These are phyloP conservation scores for Parastagonospora nodorum DNA, from an alignment of 2,329 filamentous ascomycete genomes.

Conservation along the genomic window DNA sequence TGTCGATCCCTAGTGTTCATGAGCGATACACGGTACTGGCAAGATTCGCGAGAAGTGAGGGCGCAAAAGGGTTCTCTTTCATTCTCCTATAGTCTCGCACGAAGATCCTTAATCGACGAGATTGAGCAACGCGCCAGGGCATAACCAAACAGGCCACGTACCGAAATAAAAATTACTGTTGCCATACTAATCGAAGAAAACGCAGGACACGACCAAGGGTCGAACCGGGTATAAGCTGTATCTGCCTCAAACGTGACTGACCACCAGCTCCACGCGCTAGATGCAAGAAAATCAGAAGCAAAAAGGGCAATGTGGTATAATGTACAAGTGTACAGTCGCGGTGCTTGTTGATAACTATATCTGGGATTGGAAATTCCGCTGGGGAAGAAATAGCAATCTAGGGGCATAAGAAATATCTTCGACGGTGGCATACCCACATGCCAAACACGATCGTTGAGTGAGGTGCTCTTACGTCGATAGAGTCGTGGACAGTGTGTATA, in stretches of 20 bases:
- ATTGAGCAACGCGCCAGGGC: neutral
- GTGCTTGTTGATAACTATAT: neutral
- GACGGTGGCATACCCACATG: too few relatives aligned
- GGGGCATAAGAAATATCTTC: neutral
- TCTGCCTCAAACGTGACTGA: constrained; percentile 18
- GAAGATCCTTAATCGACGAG: neutral
- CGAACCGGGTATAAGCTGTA: constrained; percentile 23
- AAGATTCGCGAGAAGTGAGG: too few relatives aligned
- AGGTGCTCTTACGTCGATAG: neutral
- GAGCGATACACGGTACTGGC: too few relatives aligned
- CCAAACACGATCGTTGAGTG: neutral
- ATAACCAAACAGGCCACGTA: neutral
- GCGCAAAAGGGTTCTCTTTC: too few relatives aligned
- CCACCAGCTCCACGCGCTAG: constrained; percentile 16
- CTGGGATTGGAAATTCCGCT: neutral
- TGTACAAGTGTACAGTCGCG: constrained; percentile 15
- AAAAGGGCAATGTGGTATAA: constrained; percentile 5
- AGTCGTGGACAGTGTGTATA: neutral
- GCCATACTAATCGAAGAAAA: constrained; percentile 1
- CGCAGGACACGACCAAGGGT: constrained; percentile 9
- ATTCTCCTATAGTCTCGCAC: too few relatives aligned
- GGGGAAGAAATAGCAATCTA: constrained; percentile 6
- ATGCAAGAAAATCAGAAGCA: constrained; percentile 17
- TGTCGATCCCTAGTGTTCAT: too few relatives aligned
- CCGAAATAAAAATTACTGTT: constrained; percentile 13